Percentiles rank a stretch among this genome's conserved stretches.
Evolutionary conservation across 2,329 filamentous ascomycete genomes (phyloP).

Genomic region (Xylariaceae sp.): DNA sequence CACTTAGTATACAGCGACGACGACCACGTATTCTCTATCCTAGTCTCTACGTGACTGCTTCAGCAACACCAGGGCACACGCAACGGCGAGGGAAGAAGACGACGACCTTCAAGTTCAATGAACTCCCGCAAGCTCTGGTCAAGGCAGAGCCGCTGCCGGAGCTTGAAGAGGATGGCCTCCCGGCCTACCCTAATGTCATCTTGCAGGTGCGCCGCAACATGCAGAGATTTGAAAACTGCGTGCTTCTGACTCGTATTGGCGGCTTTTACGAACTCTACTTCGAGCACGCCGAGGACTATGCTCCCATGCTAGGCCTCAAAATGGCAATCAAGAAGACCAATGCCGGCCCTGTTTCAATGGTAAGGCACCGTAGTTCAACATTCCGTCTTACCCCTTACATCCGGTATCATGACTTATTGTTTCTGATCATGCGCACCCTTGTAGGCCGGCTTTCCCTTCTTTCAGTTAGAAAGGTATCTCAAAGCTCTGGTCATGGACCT

Average conservation of each 20-base stretch:
- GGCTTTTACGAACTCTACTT: slow-evolving; percentile 98
- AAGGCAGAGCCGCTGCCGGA: slow-evolving; percentile 18
- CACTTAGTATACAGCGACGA: slow-evolving; percentile 5
- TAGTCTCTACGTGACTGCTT: background rate
- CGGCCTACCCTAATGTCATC: slow-evolving; percentile 77
- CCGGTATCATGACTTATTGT: slow-evolving; percentile 9
- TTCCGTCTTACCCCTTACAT: slow-evolving; percentile 12
- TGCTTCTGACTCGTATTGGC: slow-evolving; percentile 85
- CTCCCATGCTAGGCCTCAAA: slow-evolving; percentile 81
- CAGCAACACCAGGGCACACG: background rate
- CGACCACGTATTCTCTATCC: slow-evolving; percentile 3
- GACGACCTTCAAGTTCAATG: slow-evolving; percentile 49
- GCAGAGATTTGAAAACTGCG: slow-evolving; percentile 83
- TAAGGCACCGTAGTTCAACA: slow-evolving; percentile 35
- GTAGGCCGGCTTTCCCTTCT: slow-evolving; percentile 86
- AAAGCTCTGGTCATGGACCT: slow-evolving; percentile 90
- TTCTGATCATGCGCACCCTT: slow-evolving; percentile 22
- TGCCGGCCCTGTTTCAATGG: slow-evolving; percentile 79
- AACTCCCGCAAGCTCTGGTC: slow-evolving; percentile 50
- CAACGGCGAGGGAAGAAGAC: slow-evolving; percentile 50
- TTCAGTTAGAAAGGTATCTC: slow-evolving; percentile 86
- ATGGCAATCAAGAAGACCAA: slow-evolving; percentile 75
- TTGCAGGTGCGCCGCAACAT: slow-evolving; percentile 86
- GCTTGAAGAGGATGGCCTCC: slow-evolving; percentile 35
- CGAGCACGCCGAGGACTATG: slow-evolving; percentile 86